Base-by-base conservation (phyloP, 2,329 filamentous ascomycete species). In the Aspergillus pseudoviridinutans region DNA sequence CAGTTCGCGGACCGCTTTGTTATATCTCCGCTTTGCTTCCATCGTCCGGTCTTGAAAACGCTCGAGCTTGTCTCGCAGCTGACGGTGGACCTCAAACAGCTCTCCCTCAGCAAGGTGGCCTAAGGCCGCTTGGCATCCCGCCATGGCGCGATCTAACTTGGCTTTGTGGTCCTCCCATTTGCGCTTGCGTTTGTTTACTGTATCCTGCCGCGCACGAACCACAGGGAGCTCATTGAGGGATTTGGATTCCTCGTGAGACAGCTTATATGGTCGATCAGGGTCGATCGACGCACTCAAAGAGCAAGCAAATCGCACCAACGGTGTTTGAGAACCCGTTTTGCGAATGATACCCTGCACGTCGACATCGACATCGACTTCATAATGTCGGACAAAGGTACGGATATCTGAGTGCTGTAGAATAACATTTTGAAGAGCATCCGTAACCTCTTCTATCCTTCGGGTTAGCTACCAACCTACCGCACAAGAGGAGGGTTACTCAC, bases 391-490 rank as follows among this genome's bases (percentile, higher is more conserved):
- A 20, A 64, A 62, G 17, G 55, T 61, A 50, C 50, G 35, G 44
- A 62, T 64, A 54, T 57, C 49, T 14, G 44, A 7, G 51, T 64
- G 55, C 51, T 64, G 56, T 46, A 69, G 55, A 22, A 68, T 69
- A 1, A 68, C 58, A 35, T 68, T 68, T 54, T 68, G 61, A 4
- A 68, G 47, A 38, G 56, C 52, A 56, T 66, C 55, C 1, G 59
- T 61, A 57, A 69, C 55, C 27, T 68, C 62, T 28, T 55, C 66
- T 68, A n/a, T n/a, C n/a, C n/a, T n/a, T n/a, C n/a, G n/a, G n/a
- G n/a, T n/a, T n/a, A n/a, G n/a, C n/a, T n/a, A n/a, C n/a, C n/a
- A n/a, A n/a, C n/a, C n/a, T n/a, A n/a, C n/a, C n/a, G n/a, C n/a
- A n/a, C n/a, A n/a, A n/a, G n/a, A n/a, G n/a, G n/a, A n/a, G n/a